Conservation (phyloP, 192 early-diverging fungal genomes). For the Backusella psychrophila region DNA sequence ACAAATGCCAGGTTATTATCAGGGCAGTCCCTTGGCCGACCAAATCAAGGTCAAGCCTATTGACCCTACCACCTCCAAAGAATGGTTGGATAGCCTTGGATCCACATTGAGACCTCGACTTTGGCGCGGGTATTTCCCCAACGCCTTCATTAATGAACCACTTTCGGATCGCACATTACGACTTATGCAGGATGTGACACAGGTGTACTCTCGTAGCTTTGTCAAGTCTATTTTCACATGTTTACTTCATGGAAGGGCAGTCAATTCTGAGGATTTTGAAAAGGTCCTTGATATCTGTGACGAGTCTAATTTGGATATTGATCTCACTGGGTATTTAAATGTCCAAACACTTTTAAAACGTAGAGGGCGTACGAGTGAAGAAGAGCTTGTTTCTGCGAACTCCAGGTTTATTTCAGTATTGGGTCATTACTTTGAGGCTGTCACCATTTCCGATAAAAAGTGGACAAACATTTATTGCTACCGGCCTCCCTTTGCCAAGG, state of each 20-base stretch:
- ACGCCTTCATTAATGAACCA: background rate
- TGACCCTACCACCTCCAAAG: slow-evolving; percentile 2
- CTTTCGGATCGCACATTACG: slow-evolving; percentile 29
- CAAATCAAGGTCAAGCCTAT: slow-evolving; percentile 9
- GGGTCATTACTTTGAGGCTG: slow-evolving; percentile 61
- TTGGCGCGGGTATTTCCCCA: slow-evolving; percentile 20
- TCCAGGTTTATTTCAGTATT: slow-evolving; percentile 56
- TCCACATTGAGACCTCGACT: slow-evolving; percentile 24
- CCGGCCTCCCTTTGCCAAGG: slow-evolving; percentile 46
- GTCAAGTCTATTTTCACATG: slow-evolving; percentile 51
- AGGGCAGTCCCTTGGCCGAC: background rate
- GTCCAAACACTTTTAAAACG: slow-evolving; percentile 44
- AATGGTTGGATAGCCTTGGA: slow-evolving; percentile 29
- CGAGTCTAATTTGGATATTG: slow-evolving; percentile 50
- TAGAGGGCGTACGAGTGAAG: slow-evolving; percentile 32
- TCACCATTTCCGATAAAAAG: slow-evolving; percentile 34
- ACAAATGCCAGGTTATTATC: slow-evolving; percentile 25
- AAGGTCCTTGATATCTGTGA: slow-evolving; percentile 47
- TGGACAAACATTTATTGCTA: slow-evolving; percentile 63
- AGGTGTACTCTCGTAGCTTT: slow-evolving; percentile 51
- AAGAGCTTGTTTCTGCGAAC: slow-evolving; percentile 39
- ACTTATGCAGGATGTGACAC: slow-evolving; percentile 39
- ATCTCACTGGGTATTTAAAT: slow-evolving; percentile 56
- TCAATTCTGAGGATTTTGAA: slow-evolving; percentile 45
- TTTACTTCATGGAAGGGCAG: slow-evolving; percentile 46